These are phyloP conservation scores for Metrosideros polymorpha DNA, from an alignment of 441 rosid genomes.

Conservation along the genomic window DNA sequence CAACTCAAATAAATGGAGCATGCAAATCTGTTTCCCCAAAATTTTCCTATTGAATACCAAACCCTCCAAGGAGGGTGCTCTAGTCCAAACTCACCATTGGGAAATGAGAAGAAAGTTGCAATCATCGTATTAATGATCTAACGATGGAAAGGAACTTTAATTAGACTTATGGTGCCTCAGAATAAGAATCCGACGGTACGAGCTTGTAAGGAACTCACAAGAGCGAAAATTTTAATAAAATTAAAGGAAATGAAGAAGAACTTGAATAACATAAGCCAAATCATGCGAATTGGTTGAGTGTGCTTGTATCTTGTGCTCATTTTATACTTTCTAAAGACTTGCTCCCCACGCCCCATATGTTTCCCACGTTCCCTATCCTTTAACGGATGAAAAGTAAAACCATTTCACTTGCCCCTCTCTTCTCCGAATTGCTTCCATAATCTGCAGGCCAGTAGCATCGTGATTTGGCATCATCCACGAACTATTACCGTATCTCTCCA, in stretches of 20 bases:
- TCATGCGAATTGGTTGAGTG: background rate
- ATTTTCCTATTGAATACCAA: background rate
- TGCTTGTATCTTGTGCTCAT: background rate
- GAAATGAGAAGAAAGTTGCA: background rate
- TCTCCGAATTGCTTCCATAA: background rate
- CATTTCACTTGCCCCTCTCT: background rate
- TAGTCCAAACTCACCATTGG: background rate
- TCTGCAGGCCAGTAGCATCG: background rate
- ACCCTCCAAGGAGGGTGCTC: background rate
- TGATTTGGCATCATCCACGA: no score
- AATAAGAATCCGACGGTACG: background rate
- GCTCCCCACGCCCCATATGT: no score
- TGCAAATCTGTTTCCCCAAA: background rate
- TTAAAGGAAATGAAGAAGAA: background rate
- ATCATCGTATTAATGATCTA: background rate
- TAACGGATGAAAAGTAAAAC: background rate
- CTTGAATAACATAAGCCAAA: background rate
- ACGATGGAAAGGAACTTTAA: background rate
- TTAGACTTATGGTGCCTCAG: background rate
- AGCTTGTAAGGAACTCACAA: background rate
- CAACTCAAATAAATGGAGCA: background rate
- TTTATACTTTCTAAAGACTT: background rate
- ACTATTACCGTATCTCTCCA: no score
- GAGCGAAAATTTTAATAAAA: background rate
- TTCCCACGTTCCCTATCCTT: background rate